These are phyloP conservation scores for Centrapalus pauciflorus DNA, from an alignment of 129 eudicot species.

Conservation along the genomic window DNA sequence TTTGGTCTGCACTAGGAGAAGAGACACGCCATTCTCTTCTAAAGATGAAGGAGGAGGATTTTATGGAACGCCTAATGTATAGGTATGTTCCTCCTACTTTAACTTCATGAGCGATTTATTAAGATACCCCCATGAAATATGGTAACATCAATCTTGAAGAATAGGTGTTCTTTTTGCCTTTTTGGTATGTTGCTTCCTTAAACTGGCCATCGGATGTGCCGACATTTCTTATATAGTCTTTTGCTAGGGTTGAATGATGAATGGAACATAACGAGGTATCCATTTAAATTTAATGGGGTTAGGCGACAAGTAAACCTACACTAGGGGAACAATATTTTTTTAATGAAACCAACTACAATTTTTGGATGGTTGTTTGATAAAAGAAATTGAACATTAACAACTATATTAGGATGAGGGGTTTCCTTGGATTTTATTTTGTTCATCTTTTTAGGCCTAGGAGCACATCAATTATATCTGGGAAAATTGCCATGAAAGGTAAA, in stretches of 20 bases:
- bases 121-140: slow-evolving; percentile 6
- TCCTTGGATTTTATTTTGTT: background rate
- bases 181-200: background rate
- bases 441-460: background rate
- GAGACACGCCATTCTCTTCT: slow-evolving; percentile 79
- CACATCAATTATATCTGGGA: background rate
- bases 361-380: background rate
- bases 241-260: background rate
- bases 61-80: slow-evolving; percentile 87
- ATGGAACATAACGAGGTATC: background rate
- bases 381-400: slow-evolving; percentile 6
- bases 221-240: background rate
- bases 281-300: background rate
- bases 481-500: too few species aligned
- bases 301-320: background rate
- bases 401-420: background rate
- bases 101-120: slow-evolving; percentile 5
- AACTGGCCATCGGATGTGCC: background rate
- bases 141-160: background rate
- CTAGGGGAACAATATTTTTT: slow-evolving; percentile 1
- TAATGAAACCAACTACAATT: background rate
- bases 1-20: slow-evolving; percentile 95
- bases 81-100: slow-evolving; percentile 39
- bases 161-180: background rate
- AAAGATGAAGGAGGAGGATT: slow-evolving; percentile 95